A percentile compares a stretch with the other conserved stretches of the same genome.
Conservation (phyloP, 2,329 filamentous ascomycete genomes). For the Fusarium subtropicale region DNA sequence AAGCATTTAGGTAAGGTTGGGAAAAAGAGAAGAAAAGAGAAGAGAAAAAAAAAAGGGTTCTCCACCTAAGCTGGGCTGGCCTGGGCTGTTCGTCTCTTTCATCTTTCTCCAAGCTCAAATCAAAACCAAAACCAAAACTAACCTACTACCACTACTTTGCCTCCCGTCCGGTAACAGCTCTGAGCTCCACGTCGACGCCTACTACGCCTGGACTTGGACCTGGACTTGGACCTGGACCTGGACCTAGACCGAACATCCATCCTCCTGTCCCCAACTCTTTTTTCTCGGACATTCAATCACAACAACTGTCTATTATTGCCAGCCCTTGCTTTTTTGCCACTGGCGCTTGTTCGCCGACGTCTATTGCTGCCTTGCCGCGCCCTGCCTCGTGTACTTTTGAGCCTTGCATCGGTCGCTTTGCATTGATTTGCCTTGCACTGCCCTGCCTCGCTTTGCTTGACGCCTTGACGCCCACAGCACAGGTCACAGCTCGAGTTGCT, state of each 20-base stretch:
- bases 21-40: slow-evolving; percentile 6
- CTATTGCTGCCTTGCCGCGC: slow-evolving; percentile 33
- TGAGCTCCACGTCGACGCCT: slow-evolving; percentile 36
- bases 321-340: slow-evolving; percentile 30
- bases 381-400: slow-evolving; percentile 24
- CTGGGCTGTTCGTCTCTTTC: slow-evolving; percentile 15
- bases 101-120: slow-evolving; percentile 28
- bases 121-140: slow-evolving; percentile 19
- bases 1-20: slow-evolving; percentile 28
- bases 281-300: slow-evolving; percentile 25
- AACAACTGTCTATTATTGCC: slow-evolving; percentile 19
- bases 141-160: slow-evolving; percentile 40
- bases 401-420: slow-evolving; percentile 28
- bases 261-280: slow-evolving; percentile 37
- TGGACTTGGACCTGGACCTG: slow-evolving; percentile 17
- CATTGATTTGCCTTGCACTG: slow-evolving; percentile 35
- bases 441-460: slow-evolving; percentile 30
- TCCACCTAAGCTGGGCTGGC: slow-evolving; percentile 33
- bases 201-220: slow-evolving; percentile 36
- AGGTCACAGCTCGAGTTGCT: slow-evolving; percentile 43
- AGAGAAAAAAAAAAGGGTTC: slow-evolving; percentile 29
- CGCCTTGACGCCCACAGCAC: slow-evolving; percentile 36
- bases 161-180: slow-evolving; percentile 33
- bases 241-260: slow-evolving; percentile 43
- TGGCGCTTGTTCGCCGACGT: slow-evolving; percentile 35